Evolutionary conservation across 2,329 filamentous ascomycete species (phyloP), one percentile per base, ranked within the genome.

Genomic region (Myriangium duriaei): DNA sequence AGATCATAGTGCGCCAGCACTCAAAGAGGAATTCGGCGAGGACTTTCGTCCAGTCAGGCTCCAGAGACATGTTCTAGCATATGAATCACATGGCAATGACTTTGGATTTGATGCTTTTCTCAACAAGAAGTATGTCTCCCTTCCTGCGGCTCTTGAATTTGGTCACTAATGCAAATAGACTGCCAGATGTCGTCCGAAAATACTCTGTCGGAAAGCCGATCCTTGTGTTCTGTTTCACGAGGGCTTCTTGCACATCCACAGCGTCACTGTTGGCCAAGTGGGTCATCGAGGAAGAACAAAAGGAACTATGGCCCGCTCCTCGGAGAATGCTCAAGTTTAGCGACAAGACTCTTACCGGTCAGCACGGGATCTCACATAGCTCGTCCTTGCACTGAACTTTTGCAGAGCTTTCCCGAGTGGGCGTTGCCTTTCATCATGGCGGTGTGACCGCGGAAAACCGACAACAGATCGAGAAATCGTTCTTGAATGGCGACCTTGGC

Each of bases 371-470:
- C 16, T 56, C 53, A 26, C 28, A 37, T 13, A 26, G 14, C 6
- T n/a, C 14, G 4, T 4, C 14, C 7, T n/a, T 10, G 14, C 11
- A 43, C 34, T 40, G 40, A 26, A 32, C 21, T 35, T 41, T 11
- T 2, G 13, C 44, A 64, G 67, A 60, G 4, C 68, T 62, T 5
- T 54, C 69, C 5, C 42, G 53, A 12, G 61, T 69, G 11, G 83
- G 82, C 3, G 80, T 92, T 18, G 80, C 81, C 1, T 88, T 84
- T 45, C 84, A 93, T 52, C 83, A 93, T 59, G 84, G 80, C 13
- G 84, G 83, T 0, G 66, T 93, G 13, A 72, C 76, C 32, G 47
- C 57, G 0, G 57, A 66, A 17, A 84, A 92, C 53, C 71, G 82
- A 33, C 59, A 65, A 28, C 63, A 69, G 1, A 64, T 92, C 12